Percentiles rank a stretch among this genome's conserved stretches.
Evolutionary conservation across 371 early-diverging fungal species (phyloP).

Genomic region (Capillidium heterosporum): DNA sequence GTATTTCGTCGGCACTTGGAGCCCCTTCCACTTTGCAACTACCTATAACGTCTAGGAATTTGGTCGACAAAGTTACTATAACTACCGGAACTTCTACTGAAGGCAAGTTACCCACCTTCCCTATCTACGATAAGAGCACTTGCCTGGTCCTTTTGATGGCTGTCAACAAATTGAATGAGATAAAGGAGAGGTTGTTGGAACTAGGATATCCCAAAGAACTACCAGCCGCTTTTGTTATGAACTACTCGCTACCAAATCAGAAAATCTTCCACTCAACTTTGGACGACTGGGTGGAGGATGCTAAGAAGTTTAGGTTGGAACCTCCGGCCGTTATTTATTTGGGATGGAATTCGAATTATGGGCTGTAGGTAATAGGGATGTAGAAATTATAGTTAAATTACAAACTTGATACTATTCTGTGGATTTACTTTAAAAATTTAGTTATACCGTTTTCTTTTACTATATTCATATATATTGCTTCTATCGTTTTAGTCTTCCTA

Average conservation of each 20-base stretch:
- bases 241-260: slow-evolving; percentile 40
- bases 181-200: slow-evolving; percentile 30
- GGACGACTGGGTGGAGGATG: slow-evolving; percentile 15
- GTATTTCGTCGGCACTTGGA: slow-evolving; percentile 57
- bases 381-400: too few species aligned
- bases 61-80: slow-evolving; percentile 61
- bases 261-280: slow-evolving; percentile 35
- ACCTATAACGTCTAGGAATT: slow-evolving; percentile 63
- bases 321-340: too few species aligned
- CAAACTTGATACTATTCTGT: too few species aligned
- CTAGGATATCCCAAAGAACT: slow-evolving; percentile 33
- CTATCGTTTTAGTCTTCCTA: too few species aligned
- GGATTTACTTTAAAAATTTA: too few species aligned
- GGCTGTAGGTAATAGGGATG: too few species aligned
- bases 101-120: slow-evolving; percentile 54
- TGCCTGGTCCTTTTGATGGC: slow-evolving; percentile 75
- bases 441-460: too few species aligned
- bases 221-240: slow-evolving; percentile 50
- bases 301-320: too few species aligned
- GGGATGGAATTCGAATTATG: too few species aligned
- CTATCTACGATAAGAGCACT: slow-evolving; percentile 32
- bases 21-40: slow-evolving; percentile 49
- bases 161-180: slow-evolving; percentile 39
- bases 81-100: slow-evolving; percentile 56
- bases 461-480: too few species aligned